Evolutionary conservation across 306 rosid species (phyloP), one percentile per base, ranked within the genome.

Genomic region (Bauhinia variegata): DNA sequence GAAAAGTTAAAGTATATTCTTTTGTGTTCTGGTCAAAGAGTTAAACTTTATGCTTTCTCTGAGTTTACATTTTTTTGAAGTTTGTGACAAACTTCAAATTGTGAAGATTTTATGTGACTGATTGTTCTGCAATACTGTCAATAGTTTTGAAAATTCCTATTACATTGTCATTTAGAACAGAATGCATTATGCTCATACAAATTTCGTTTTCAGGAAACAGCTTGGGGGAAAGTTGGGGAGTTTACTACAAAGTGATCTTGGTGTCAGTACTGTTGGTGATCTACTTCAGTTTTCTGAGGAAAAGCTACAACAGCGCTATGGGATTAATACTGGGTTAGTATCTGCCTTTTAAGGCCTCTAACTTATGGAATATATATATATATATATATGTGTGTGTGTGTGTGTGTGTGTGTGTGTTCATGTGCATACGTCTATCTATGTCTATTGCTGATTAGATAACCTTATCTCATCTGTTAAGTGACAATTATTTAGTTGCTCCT

Each of bases 181-280:
- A 11, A 69, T 66, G 14, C 54, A 18, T 62, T 41, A 38, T 72
- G 60, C 51, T 63, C 39, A 71, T 68, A 58, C 42, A 73, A 54
- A 64, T 41, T 50, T 76, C 70, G 46, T 49, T 64, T 72, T 48
- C 88, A 92, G 98, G 98, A 92, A 92, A 77, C 98, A 89, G 71
- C 98, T 92, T 57, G 98, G 98, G 18, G 98, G 98, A 74, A 92
- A 92, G 89, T 87, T 89, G 69, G 98, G 98, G 33, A 86, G 79
- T 78, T 88, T 93, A 16, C 70, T 92, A 82, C 89, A 89, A 75
- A 83, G 71, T 81, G 98, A 89, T 75, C 82, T 89, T 73, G 88
- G 93, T 62, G 79, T 88, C 75, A 87, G 77, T 53, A 89, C 93
- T 7, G 91, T 92, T 33, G 96, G 96, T 59, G 96, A 86, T 68